Percentiles rank a stretch among this genome's conserved stretches.
These are phyloP conservation scores for Gastrodia elata DNA, from an alignment of 106 monocot genomes.

Conservation along the genomic window DNA sequence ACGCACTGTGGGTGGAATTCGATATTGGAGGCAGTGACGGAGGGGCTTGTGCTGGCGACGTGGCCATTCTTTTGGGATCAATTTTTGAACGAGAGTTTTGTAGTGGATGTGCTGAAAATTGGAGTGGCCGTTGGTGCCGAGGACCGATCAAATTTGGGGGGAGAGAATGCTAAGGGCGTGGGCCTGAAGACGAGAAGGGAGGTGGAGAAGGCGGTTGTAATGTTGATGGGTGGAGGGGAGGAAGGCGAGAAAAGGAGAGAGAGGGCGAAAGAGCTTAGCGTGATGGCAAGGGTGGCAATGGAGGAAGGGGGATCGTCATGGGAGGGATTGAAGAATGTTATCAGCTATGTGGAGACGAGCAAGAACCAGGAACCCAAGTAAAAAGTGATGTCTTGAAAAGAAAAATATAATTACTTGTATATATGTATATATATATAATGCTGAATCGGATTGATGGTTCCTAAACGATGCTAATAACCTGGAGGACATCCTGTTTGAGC, in stretches of 20 bases:
- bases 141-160: not conserved
- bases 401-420: too few species aligned
- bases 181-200: not conserved
- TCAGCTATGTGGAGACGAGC: not conserved
- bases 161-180: not conserved
- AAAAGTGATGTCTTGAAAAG: too few species aligned
- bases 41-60: not conserved
- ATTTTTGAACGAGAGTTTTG: not conserved
- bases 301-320: not conserved
- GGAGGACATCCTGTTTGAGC: too few species aligned
- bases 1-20: constrained; percentile 6
- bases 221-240: constrained; percentile 1
- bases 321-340: not conserved
- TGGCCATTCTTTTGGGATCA: not conserved
- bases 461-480: too few species aligned
- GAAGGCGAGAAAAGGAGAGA: not conserved
- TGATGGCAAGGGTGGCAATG: not conserved
- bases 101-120: not conserved
- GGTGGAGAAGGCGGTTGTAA: not conserved
- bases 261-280: not conserved
- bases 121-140: not conserved
- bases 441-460: too few species aligned
- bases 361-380: too few species aligned
- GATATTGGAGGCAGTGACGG: not conserved
- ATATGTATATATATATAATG: too few species aligned